phyloP scores from a whole-genome alignment of 1,284 basidiomycete species.

The Ceratobasidium sp. region DNA sequence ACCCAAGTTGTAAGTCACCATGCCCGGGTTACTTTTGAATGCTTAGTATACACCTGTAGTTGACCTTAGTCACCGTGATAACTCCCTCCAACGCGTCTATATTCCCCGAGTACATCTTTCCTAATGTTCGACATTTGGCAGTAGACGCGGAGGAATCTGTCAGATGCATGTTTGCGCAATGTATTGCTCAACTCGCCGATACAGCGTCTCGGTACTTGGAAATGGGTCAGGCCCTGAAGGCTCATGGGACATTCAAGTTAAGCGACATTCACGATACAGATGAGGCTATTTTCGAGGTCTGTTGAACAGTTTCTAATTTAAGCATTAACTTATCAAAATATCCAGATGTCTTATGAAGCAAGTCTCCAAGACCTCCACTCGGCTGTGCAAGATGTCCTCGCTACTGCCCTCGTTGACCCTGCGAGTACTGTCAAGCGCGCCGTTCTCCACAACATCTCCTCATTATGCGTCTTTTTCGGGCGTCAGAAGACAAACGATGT shows the following conservation, averaged over 20 bases:
- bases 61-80: slow-evolving; percentile 85
- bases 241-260: slow-evolving; percentile 75
- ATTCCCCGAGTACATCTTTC: slow-evolving; percentile 94
- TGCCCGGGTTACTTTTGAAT: not conserved
- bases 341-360: slow-evolving; percentile 84
- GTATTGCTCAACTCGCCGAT: slow-evolving; percentile 83
- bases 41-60: slow-evolving; percentile 53
- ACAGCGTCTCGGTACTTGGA: slow-evolving; percentile 86
- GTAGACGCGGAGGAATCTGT: slow-evolving; percentile 89
- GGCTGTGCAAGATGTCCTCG: slow-evolving; percentile 87
- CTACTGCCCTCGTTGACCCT: slow-evolving; percentile 64
- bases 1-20: slow-evolving; percentile 77
- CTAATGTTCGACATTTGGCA: slow-evolving; percentile 82
- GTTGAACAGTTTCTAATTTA: slow-evolving; percentile 3
- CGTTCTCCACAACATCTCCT: slow-evolving; percentile 76
- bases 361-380: slow-evolving; percentile 85
- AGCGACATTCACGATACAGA: slow-evolving; percentile 76
- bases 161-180: slow-evolving; percentile 86
- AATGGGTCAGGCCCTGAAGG: slow-evolving; percentile 88
- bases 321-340: not conserved
- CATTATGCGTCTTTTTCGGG: slow-evolving; percentile 92
- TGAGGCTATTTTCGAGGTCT: slow-evolving; percentile 74
- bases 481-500: slow-evolving; percentile 93
- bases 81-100: slow-evolving; percentile 87
- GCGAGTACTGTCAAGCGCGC: slow-evolving; percentile 60